Percentiles rank a stretch among this genome's conserved stretches.
These are phyloP conservation scores for Curvularia hawaiiensis DNA, from an alignment of 2,329 filamentous ascomycete species.

Conservation along the genomic window DNA sequence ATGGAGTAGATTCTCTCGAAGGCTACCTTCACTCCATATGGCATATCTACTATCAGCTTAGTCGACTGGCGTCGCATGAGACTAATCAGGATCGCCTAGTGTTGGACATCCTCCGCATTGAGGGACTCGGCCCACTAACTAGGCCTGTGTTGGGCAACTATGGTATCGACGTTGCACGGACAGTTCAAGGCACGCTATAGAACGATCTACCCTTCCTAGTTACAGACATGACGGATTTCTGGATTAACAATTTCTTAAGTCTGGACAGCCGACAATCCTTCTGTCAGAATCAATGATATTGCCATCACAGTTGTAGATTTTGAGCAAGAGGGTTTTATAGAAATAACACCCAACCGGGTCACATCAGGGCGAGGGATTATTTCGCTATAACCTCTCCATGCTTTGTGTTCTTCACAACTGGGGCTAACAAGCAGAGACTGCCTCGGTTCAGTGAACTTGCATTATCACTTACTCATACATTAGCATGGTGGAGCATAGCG, in stretches of 20 bases:
- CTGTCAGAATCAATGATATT: not conserved
- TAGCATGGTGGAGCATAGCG: not conserved
- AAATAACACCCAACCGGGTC: not conserved
- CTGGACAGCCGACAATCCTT: not conserved
- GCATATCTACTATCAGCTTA: conserved; percentile 13
- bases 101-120: conserved; percentile 13
- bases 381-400: not conserved
- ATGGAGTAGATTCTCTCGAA: conserved; percentile 17
- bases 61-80: conserved; percentile 7
- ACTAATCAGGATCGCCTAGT: conserved; percentile 14
- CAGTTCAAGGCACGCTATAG: no score
- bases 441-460: not conserved
- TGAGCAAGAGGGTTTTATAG: not conserved
- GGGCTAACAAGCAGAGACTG: not conserved
- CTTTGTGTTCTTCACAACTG: not conserved
- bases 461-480: not conserved
- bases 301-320: not conserved
- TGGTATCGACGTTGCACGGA: conserved; percentile 15
- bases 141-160: conserved; percentile 14
- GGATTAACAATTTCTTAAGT: no score
- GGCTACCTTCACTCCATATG: conserved; percentile 16
- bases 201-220: no score
- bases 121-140: conserved; percentile 15
- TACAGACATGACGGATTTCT: no score
- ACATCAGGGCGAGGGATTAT: not conserved